These are phyloP conservation scores for Quercus aquifolioides DNA, from an alignment of 306 rosid genomes.

Conservation along the genomic window DNA sequence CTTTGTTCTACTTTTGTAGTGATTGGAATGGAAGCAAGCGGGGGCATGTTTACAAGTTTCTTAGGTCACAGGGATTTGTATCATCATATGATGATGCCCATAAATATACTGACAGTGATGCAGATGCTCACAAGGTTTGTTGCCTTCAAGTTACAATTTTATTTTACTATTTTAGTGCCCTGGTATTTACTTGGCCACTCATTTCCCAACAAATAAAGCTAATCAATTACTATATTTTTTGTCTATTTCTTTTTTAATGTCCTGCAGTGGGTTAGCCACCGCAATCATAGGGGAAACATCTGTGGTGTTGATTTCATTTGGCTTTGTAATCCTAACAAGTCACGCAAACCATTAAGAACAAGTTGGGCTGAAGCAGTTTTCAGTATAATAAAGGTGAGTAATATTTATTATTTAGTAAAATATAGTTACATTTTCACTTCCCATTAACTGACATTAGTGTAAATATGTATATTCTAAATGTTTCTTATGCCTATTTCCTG, in stretches of 20 bases:
- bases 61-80: slow-evolving; percentile 86
- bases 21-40: slow-evolving; percentile 99
- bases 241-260: neutral
- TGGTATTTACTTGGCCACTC: neutral
- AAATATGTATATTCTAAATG: no score
- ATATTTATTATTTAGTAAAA: neutral
- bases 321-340: slow-evolving; percentile 88
- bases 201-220: neutral
- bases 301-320: slow-evolving; percentile 95
- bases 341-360: slow-evolving; percentile 69
- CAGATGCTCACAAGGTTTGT: slow-evolving; percentile 83
- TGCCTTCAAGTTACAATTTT: slow-evolving; percentile 13
- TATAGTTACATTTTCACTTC: no score
- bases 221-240: slow-evolving; percentile 6
- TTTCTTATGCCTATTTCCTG: no score
- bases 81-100: slow-evolving; percentile 93
- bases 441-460: no score
- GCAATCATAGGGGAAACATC: slow-evolving; percentile 92
- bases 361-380: slow-evolving; percentile 97
- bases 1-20: slow-evolving; percentile 39
- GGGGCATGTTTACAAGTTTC: slow-evolving; percentile 91
- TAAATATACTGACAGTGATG: slow-evolving; percentile 66
- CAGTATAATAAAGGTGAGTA: slow-evolving; percentile 69
- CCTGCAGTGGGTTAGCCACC: slow-evolving; percentile 93
- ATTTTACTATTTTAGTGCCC: neutral